phyloP scores from a whole-genome alignment of 2,329 filamentous ascomycete genomes.

The Xylaria sp. region DNA sequence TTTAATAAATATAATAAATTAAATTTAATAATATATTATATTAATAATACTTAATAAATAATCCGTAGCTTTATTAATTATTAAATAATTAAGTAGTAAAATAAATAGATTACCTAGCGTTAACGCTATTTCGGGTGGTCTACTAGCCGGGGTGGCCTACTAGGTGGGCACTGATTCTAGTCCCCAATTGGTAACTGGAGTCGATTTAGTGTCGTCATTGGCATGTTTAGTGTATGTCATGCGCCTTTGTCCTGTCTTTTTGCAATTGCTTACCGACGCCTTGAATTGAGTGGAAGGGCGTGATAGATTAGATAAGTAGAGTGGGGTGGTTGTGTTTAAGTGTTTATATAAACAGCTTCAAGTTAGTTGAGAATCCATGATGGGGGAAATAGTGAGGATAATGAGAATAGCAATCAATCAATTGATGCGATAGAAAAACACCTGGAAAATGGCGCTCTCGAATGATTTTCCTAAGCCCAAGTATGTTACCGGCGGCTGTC shows the following conservation, averaged over 20 bases:
- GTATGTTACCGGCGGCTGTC: conserved; percentile 61
- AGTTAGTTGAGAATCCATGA: not conserved
- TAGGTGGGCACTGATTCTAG: too few species aligned
- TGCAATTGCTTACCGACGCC: conserved; percentile 4
- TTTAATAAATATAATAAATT: too few species aligned
- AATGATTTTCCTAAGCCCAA: conserved; percentile 35
- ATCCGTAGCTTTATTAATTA: too few species aligned
- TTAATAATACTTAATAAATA: too few species aligned
- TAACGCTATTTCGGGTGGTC: too few species aligned
- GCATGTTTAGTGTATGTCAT: not conserved
- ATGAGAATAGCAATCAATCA: not conserved
- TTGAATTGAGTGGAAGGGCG: conserved; percentile 25
- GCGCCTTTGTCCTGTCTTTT: not conserved
- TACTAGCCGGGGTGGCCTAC: too few species aligned
- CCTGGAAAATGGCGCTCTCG: conserved; percentile 19
- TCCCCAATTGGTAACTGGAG: not conserved
- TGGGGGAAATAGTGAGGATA: not conserved
- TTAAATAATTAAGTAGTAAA: too few species aligned
- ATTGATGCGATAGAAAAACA: not conserved
- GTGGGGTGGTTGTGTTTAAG: not conserved
- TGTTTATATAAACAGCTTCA: not conserved
- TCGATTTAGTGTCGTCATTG: conserved; percentile 11
- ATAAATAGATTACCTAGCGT: too few species aligned
- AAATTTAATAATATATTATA: too few species aligned
- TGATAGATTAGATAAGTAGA: not conserved